Percentiles rank a stretch among this genome's conserved stretches.
Conservation (phyloP, 176 grass and related monocot genomes). For the Tillandsia fasciculata region DNA sequence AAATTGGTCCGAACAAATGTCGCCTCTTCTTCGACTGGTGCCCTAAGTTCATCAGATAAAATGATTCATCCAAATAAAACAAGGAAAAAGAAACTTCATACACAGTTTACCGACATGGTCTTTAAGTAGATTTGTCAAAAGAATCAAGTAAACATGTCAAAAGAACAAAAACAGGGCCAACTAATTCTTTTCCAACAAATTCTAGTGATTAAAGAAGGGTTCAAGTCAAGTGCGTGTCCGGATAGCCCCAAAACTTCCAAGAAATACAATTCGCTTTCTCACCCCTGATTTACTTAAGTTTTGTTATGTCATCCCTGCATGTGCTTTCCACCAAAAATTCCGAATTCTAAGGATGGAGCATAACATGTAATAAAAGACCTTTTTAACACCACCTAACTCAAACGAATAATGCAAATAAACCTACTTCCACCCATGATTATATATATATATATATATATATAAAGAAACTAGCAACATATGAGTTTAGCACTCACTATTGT, state of each 20-base stretch:
- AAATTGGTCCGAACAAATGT: conserved; percentile 50
- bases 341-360: no score
- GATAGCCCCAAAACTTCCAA: not conserved
- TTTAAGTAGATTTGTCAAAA: not conserved
- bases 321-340: no score
- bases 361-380: no score
- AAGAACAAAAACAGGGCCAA: not conserved
- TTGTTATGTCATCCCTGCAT: no score
- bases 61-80: conserved; percentile 28
- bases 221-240: not conserved
- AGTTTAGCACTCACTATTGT: conserved; percentile 47
- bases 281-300: no score
- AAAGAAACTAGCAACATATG: not conserved
- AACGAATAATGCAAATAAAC: not conserved
- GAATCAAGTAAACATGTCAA: not conserved
- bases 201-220: not conserved
- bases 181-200: not conserved
- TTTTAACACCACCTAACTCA: not conserved
- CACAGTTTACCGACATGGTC: no score
- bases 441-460: not conserved
- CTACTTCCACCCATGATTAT: not conserved
- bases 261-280: not conserved
- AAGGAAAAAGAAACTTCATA: not conserved
- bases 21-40: conserved; percentile 45
- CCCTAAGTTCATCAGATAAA: conserved; percentile 22